Evolutionary conservation across 73 alveolate genomes (phyloP).

Genomic region (Paramecium tetraurelia): DNA sequence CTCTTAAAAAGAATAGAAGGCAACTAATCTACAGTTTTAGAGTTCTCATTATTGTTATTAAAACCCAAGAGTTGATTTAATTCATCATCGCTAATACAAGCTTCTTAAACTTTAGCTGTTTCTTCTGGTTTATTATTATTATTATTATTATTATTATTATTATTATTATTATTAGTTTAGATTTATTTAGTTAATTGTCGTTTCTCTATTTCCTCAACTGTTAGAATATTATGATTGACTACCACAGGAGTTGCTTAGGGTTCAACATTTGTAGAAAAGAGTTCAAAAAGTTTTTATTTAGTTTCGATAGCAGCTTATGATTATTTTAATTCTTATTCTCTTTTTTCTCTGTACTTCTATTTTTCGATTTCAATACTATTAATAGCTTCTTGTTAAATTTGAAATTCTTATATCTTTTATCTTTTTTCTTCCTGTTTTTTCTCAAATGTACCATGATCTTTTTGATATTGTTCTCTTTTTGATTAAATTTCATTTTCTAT

Average conservation of each 20-base stretch:
- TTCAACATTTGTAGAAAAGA: neutral
- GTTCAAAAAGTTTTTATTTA: neutral
- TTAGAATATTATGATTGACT: neutral
- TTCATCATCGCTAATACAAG: neutral
- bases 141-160: neutral
- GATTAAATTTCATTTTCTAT: neutral
- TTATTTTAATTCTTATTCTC: neutral
- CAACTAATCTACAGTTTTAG: neutral
- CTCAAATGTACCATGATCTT: slow-evolving; percentile 40
- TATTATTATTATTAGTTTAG: neutral
- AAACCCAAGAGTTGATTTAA: neutral
- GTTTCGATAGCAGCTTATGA: neutral
- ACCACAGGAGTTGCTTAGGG: neutral
- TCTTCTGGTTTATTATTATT: neutral
- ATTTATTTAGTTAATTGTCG: neutral
- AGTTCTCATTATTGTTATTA: neutral
- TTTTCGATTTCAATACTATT: neutral
- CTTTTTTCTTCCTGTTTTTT: slow-evolving; percentile 18
- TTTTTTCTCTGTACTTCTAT: slow-evolving; percentile 8
- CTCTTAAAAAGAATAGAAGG: neutral
- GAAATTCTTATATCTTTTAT: neutral
- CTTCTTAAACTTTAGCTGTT: neutral
- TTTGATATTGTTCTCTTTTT: neutral
- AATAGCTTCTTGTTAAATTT: neutral
- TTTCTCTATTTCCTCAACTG: slow-evolving; percentile 14